These are phyloP conservation scores for Striga hermonthica DNA, from an alignment of 305 asterid species.

Conservation along the genomic window DNA sequence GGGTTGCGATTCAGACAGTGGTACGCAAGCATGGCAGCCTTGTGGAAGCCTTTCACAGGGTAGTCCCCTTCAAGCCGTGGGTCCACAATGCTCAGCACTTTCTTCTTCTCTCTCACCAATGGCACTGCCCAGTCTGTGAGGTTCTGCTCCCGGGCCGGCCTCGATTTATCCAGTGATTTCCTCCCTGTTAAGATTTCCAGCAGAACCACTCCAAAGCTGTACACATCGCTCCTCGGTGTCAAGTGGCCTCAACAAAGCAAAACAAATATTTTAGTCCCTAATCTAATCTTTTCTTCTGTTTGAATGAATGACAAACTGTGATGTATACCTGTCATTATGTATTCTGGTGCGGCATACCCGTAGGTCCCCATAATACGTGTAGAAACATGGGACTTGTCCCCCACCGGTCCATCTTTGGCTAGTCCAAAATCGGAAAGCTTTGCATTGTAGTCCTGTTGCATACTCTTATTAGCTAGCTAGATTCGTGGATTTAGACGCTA, in stretches of 20 bases:
- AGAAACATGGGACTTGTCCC: constrained; percentile 81
- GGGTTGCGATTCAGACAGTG: constrained; percentile 72
- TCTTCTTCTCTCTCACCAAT: constrained; percentile 63
- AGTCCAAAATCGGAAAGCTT: constrained; percentile 86
- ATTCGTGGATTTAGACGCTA: neutral
- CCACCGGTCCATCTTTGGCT: constrained; percentile 88
- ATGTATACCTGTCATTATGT: constrained; percentile 65
- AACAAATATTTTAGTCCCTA: neutral
- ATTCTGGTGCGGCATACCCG: constrained; percentile 94
- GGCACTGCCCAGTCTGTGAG: constrained; percentile 70
- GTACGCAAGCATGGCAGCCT: constrained; percentile 80
- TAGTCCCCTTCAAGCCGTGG: constrained; percentile 64
- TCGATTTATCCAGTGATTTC: constrained; percentile 70
- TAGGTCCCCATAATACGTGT: constrained; percentile 92
- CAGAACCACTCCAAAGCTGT: constrained; percentile 85
- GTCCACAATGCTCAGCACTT: constrained; percentile 57
- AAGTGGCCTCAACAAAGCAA: constrained; percentile 58
- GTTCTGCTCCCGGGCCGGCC: constrained; percentile 65
- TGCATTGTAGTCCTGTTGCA: constrained; percentile 67
- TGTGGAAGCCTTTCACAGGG: constrained; percentile 60
- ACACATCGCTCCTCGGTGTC: constrained; percentile 80
- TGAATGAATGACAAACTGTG: neutral
- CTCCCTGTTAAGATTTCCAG: constrained; percentile 77
- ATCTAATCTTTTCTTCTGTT: too few species aligned
- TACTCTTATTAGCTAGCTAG: too few species aligned